Evolutionary conservation across 345 rosid genomes (phyloP).

Genomic region (Gossypium raimondii): DNA sequence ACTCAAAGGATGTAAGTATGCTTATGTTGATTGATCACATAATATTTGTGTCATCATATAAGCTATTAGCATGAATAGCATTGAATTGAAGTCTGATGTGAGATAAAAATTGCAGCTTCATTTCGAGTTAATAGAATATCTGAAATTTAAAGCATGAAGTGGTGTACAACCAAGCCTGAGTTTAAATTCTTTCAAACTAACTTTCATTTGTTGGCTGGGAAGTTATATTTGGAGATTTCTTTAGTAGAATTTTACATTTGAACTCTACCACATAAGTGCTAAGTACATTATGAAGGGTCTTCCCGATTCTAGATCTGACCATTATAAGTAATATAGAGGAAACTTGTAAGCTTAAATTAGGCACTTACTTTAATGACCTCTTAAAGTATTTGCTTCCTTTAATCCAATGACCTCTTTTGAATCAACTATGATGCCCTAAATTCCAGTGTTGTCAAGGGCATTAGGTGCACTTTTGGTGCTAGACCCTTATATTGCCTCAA

Average conservation of each 20-base stretch:
- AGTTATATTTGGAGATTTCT: not conserved
- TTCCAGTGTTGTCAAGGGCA: not conserved
- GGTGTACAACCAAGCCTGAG: not conserved
- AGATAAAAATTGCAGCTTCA: not conserved
- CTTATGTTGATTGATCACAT: not conserved
- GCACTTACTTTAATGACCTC: too few relatives aligned
- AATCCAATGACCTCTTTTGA: not conserved
- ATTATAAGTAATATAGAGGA: not conserved
- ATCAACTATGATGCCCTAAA: not conserved
- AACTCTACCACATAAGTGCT: not conserved
- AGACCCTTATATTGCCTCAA: not conserved
- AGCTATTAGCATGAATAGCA: not conserved
- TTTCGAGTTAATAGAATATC: not conserved
- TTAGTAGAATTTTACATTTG: not conserved
- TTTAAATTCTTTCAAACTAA: not conserved
- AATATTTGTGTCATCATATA: not conserved
- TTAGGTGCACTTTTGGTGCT: not conserved
- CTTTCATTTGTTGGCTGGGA: not conserved
- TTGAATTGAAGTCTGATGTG: not conserved
- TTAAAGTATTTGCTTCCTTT: not conserved
- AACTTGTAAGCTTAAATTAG: not conserved
- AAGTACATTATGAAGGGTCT: not conserved
- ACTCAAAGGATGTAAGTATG: slow-evolving; percentile 69
- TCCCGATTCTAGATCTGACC: not conserved
- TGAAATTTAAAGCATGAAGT: not conserved